Conservation (phyloP, 106 monocot species). For the Alisma plantagoaquatica region DNA sequence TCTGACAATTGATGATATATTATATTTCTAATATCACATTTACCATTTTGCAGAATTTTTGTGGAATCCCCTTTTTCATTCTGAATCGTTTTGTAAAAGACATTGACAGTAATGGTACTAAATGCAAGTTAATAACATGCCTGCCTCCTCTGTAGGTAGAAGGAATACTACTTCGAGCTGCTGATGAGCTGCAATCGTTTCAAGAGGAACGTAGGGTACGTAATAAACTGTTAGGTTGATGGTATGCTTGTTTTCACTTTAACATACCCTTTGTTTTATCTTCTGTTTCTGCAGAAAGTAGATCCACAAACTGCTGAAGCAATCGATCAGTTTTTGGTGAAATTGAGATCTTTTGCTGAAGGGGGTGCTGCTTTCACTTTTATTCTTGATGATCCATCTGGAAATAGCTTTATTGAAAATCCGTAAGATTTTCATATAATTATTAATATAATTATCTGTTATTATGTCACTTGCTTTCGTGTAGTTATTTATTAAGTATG, state of each 20-base stretch:
- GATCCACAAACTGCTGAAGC: constrained; percentile 80
- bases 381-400: constrained; percentile 93
- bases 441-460: too few relatives aligned
- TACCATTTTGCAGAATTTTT: too few relatives aligned
- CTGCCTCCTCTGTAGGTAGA: constrained; percentile 43
- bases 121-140: too few relatives aligned
- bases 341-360: constrained; percentile 54
- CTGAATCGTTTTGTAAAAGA: too few relatives aligned
- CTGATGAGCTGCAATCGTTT: constrained; percentile 63
- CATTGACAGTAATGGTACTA: too few relatives aligned
- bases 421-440: constrained; percentile 69
- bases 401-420: constrained; percentile 97
- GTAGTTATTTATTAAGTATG: too few relatives aligned
- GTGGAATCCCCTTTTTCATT: too few relatives aligned
- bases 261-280: background rate
- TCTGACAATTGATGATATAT: too few relatives aligned
- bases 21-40: too few relatives aligned
- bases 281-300: constrained; percentile 50
- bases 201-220: constrained; percentile 92
- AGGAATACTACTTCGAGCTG: constrained; percentile 76
- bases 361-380: constrained; percentile 72
- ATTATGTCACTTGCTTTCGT: too few relatives aligned
- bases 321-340: constrained; percentile 78
- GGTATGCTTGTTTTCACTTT: background rate
- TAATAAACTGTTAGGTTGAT: background rate